Evolutionary conservation across 2,329 filamentous ascomycete species (phyloP).

Genomic region (Hypoxylon sp.): DNA sequence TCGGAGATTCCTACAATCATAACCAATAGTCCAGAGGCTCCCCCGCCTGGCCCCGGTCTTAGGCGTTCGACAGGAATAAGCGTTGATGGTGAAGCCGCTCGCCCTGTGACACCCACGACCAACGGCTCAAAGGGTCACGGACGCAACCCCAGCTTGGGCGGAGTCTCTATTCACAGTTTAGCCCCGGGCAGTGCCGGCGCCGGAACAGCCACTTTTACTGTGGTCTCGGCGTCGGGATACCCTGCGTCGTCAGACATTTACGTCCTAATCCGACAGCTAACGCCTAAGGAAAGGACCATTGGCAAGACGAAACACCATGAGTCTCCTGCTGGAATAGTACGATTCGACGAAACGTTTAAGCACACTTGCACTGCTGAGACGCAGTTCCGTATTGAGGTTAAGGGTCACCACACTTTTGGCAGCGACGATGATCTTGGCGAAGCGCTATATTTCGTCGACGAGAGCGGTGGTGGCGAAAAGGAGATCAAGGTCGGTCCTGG

Average conservation of each 20-base stretch:
- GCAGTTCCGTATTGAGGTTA: conserved; percentile 87
- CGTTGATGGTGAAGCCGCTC: conserved; percentile 51
- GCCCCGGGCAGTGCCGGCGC: conserved; percentile 70
- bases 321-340: conserved; percentile 70
- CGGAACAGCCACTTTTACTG: conserved; percentile 83
- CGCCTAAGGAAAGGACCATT: conserved; percentile 79
- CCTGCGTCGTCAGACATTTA: conserved; percentile 83
- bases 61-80: conserved; percentile 58
- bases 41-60: conserved; percentile 53
- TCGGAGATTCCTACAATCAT: conserved; percentile 59
- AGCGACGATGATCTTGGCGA: conserved; percentile 88
- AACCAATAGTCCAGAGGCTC: conserved; percentile 57
- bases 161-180: conserved; percentile 75
- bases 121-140: conserved; percentile 53
- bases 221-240: conserved; percentile 84
- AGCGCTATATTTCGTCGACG: conserved; percentile 90
- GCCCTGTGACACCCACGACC: conserved; percentile 54
- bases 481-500: conserved; percentile 79
- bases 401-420: conserved; percentile 86
- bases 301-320: conserved; percentile 96
- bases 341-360: conserved; percentile 84
- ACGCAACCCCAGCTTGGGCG: conserved; percentile 71
- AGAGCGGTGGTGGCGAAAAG: conserved; percentile 79
- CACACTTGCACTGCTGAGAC: conserved; percentile 82
- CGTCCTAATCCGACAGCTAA: conserved; percentile 76